Conservation (phyloP, 352 stramenopile genomes). For the Phytopythium ostracodes region DNA sequence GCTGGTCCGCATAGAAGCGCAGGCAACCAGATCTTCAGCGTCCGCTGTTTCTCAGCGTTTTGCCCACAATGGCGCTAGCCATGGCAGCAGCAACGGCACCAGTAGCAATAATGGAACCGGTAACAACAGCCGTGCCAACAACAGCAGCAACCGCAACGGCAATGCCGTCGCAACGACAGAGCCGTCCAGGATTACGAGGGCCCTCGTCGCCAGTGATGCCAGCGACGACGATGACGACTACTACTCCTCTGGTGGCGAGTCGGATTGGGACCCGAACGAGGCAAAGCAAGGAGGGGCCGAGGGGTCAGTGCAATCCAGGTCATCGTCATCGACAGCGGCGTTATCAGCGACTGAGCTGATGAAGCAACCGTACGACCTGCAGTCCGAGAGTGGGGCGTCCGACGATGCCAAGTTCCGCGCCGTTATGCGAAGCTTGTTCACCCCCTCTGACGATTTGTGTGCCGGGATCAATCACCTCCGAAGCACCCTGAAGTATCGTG, state of each 20-base stretch:
- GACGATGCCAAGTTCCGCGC: conserved; percentile 65
- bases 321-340: neutral
- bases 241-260: conserved; percentile 36
- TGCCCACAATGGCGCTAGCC: neutral
- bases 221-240: conserved; percentile 58
- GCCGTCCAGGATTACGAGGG: conserved; percentile 29
- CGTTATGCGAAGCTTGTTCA: conserved; percentile 75
- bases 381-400: conserved; percentile 30
- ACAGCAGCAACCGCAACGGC: neutral
- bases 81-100: neutral
- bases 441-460: conserved; percentile 55
- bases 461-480: conserved; percentile 48
- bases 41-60: neutral
- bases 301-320: neutral
- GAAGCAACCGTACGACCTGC: conserved; percentile 38
- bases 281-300: conserved; percentile 14
- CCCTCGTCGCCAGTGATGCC: conserved; percentile 62
- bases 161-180: neutral
- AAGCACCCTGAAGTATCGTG: conserved; percentile 55
- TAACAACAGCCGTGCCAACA: neutral
- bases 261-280: conserved; percentile 26
- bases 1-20: conserved; percentile 16
- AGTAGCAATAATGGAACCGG: neutral
- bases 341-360: conserved; percentile 26
- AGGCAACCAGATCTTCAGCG: neutral